Base-by-base conservation (phyloP, 108 stramenopile genomes). In the Craspedostauros australis region DNA sequence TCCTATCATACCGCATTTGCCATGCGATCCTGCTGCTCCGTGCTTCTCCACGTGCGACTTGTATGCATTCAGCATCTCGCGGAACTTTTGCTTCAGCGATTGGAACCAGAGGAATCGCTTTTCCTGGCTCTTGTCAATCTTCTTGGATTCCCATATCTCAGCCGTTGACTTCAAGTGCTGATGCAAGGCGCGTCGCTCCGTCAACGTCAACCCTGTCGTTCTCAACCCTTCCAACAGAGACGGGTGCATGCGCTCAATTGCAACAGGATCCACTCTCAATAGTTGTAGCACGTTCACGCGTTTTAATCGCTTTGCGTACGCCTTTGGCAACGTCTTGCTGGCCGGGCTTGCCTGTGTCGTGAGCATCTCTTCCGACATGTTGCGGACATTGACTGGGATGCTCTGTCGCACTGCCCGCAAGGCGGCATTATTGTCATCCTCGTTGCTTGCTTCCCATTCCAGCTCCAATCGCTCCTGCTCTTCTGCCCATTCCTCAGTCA, bases 371-470 rank as follows among this genome's bases (percentile, higher is more conserved):
- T 61, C 60, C 15, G 37, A 23, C 23, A 39, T 18, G 22, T 6
- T 41, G n/a, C 46, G 47, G 4, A 61, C 26, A 14, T 61, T 25
- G 21, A 61, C 60, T 5, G 60, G 60, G 50, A 61, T 61, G 39
- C 41, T 37, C 6, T 50, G 49, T 8, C 60, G 50, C 20, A 61
- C 6, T 19, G 7, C 18, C 6, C 18, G n/a, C 22, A 61, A 26
- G 5, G 60, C 60, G 14, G 27, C 27, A 5, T 18, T 5, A 37
- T 61, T 61, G 12, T 61, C 60, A 16, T 19, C 11, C 12, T 22
- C 14, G 18, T 52, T 37, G 23, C 15, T 9, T 18, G 14, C 23
- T 27, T 61, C 60, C 60, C 60, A 61, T 26, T 61, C 24, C 14
- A 7, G 7, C 25, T 61, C 60, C 23, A n/a, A 8, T 16, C 30